Base-by-base conservation (phyloP, 805 yeast species). In the Myxozyma geophila region DNA sequence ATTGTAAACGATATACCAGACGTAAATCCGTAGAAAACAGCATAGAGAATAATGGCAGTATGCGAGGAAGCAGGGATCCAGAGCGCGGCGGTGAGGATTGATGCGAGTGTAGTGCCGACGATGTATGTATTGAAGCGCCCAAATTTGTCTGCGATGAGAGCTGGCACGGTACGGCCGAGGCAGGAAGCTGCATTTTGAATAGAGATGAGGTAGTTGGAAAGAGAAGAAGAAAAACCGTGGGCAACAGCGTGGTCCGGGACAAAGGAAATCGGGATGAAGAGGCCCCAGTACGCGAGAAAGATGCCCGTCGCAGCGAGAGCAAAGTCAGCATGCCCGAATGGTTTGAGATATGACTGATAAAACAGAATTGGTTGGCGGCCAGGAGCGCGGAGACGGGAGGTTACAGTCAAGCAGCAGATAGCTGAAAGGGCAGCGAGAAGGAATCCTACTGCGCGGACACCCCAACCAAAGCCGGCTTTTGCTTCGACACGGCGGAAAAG, bases 401-500 rank as follows among this genome's bases (percentile, higher is more conserved):
- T 66, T 46, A 74, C 54, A n/a, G 71, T 51, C 7, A 72, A 19
- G 17, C 71, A 68, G 52, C 75, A 59, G 6, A 74, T 47, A 7
- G 59, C 39, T 13, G 68, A 61, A 13, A 76, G 73, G 0, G 63
- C 76, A 8, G 77, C 64, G 53, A 79, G 75, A 19, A 83, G 71
- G 66, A 84, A 79, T 0, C 83, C 83, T 54, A 83, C 73, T 15
- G 79, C 75, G 56, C 88, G 76, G 50, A 82, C 76, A 2, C 84
- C 81, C 87, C 87, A 84, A 10, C 76, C 77, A 68, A 82, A 83
- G 0, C 87, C 87, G 28, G 82, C 77, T 13, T 73, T 70, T 7
- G 68, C 63, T 56, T 80, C 78, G 53, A 83, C 72, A 19, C 71
- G 72, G 49, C 81, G 77, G 17, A 83, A 76, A 76, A 81, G 75